Evolutionary conservation across 768 basidiomycete species (phyloP), one percentile per base, ranked within the genome.

Genomic region (Boletales sp.): DNA sequence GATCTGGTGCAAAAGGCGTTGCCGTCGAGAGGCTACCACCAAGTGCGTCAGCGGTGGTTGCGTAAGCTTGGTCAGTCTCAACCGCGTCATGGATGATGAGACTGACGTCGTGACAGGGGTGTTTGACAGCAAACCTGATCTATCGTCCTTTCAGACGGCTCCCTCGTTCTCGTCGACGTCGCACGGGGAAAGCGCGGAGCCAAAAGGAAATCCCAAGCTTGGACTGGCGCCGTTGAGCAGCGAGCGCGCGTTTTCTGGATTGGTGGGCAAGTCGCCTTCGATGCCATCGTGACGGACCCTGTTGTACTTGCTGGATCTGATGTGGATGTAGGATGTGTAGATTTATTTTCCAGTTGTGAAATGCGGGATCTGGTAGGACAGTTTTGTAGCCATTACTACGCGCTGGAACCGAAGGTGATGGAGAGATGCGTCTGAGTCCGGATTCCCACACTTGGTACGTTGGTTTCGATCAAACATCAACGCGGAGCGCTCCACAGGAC

Each of bases 11-110:
- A 73, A 59, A 72, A 71, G 41, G 69, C 69, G 8, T 50, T 74
- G 39, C 70, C 71, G 18, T 70, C 70, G 34, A 57, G 73, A 43
- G 70, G 72, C 2, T 73, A 73, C 44, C 72, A 74, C 46, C 72
- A 74, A 57, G 73, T 74, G 37, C 69, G 72, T 3, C 72, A 73
- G 45, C 62, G 72, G n/a, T 74, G 73, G 71, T 57, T 73, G 46
- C 62, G 72, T 40, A 74, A 72, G 49, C 48, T 72, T 2, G 71
- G 73, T 68, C 40, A 38, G 67, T 46, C 25, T 28, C 25, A 28
- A 28, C 18, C 10, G 3, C 30, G n/a, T 6, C 19, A 25, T 28
- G 14, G 8, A 41, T 58, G 19, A 53, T 33, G 1, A 4, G 28
- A 21, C 25, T 34, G 34, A 34, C 15, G 19, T 19, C 4, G 8